These are phyloP conservation scores for Nissolia schottii DNA, from an alignment of 306 rosid genomes.

Conservation along the genomic window DNA sequence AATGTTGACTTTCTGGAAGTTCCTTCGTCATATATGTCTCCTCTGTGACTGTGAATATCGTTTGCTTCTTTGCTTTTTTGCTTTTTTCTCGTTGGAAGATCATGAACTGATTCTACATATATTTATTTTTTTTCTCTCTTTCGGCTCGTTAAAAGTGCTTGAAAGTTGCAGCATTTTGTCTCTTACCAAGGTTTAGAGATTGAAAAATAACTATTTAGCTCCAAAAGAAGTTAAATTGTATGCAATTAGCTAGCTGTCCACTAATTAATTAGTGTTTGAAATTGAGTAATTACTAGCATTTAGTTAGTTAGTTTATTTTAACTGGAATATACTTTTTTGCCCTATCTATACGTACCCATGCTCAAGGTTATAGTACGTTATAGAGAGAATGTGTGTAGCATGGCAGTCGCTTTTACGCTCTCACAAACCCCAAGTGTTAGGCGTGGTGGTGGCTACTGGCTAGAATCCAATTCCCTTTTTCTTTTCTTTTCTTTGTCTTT, in stretches of 20 bases:
- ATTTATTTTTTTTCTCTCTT: background rate
- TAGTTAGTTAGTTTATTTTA: too few relatives aligned
- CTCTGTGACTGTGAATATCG: slow-evolving; percentile 34
- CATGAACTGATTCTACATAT: slow-evolving; percentile 5
- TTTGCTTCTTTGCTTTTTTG: background rate
- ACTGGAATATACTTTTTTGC: too few relatives aligned
- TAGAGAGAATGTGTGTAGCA: background rate
- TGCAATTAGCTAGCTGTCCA: background rate
- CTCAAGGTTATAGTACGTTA: too few relatives aligned
- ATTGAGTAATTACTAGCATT: background rate
- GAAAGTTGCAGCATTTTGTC: background rate
- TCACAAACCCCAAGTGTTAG: background rate
- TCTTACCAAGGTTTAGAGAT: too few relatives aligned
- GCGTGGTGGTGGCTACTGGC: background rate
- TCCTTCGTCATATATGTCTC: slow-evolving; percentile 19
- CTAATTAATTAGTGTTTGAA: background rate
- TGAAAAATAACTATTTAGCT: background rate
- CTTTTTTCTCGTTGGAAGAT: background rate
- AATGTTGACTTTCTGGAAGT: slow-evolving; percentile 38
- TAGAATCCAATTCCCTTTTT: slow-evolving; percentile 37
- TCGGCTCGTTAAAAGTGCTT: background rate
- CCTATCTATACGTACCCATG: too few relatives aligned
- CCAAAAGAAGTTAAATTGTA: background rate
- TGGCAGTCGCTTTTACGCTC: background rate
- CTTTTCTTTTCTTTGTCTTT: slow-evolving; percentile 25